Conservation (phyloP, 2,329 filamentous ascomycete species). For the Cercospora nicotianae region DNA sequence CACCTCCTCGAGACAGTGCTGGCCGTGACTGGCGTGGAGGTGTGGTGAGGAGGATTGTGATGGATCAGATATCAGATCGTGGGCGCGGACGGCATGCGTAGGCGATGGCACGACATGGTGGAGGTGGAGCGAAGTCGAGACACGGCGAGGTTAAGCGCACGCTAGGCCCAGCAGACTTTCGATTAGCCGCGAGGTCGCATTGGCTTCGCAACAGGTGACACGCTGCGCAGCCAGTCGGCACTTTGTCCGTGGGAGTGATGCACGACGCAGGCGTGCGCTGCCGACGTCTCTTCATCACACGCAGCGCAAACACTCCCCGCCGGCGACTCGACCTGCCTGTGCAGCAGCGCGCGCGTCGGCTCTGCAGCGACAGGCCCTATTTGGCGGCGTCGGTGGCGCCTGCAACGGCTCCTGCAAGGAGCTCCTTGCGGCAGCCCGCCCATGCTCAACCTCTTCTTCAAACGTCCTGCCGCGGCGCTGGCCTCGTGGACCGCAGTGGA, state of each 20-base stretch:
- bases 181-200: slow-evolving; percentile 11
- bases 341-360: neutral
- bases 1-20: slow-evolving; percentile 5
- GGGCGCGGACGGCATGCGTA: slow-evolving; percentile 20
- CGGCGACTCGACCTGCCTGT: neutral
- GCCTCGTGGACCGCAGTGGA: neutral
- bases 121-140: slow-evolving; percentile 11
- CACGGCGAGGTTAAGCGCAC: neutral
- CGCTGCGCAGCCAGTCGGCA: slow-evolving; percentile 15
- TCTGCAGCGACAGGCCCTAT: neutral
- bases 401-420: slow-evolving; percentile 34
- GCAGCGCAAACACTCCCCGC: neutral
- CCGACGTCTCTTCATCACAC: slow-evolving; percentile 6
- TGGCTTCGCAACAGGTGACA: slow-evolving; percentile 14
- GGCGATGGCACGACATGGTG: slow-evolving; percentile 13
- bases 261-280: slow-evolving; percentile 13
- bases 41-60: slow-evolving; percentile 23
- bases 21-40: neutral
- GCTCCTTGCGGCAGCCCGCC: slow-evolving; percentile 27
- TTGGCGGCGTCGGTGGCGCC: slow-evolving; percentile 29
- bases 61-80: slow-evolving; percentile 21
- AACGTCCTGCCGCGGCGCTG: slow-evolving; percentile 17
- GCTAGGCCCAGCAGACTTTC: neutral
- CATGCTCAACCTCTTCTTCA: slow-evolving; percentile 25
- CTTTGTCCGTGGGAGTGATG: slow-evolving; percentile 9